Conservation (phyloP, 768 basidiomycete species). For the Tricholoma furcatifolium region DNA sequence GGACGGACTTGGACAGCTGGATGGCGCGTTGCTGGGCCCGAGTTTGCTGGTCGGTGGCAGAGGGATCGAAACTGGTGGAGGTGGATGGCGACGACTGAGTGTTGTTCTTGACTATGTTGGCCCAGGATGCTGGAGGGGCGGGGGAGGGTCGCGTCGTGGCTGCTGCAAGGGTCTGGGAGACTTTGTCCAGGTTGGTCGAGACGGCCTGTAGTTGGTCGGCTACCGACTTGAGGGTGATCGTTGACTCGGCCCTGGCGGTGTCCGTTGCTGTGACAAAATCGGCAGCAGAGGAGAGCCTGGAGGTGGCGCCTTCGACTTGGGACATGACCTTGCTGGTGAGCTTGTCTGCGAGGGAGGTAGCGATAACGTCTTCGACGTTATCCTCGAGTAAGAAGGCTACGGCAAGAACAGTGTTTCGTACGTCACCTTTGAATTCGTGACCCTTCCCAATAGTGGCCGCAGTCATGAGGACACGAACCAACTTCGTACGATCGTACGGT, state of each 20-base stretch:
- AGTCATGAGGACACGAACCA: conserved; percentile 3
- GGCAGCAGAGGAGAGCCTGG: neutral
- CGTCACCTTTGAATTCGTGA: neutral
- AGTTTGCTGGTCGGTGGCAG: neutral
- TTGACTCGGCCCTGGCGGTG: conserved; percentile 1
- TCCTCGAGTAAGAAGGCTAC: conserved; percentile 6
- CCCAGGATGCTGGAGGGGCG: neutral
- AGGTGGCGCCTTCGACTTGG: neutral
- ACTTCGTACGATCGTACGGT: conserved; percentile 1
- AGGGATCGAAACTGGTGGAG: neutral
- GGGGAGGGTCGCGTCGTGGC: neutral
- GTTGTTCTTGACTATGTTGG: neutral
- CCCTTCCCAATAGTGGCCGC: neutral
- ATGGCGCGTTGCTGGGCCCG: conserved; percentile 5
- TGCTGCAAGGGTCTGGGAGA: neutral
- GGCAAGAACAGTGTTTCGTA: neutral
- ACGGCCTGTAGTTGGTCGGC: neutral
- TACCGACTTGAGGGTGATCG: neutral
- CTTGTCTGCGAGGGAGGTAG: neutral
- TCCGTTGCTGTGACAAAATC: neutral
- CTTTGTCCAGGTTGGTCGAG: neutral
- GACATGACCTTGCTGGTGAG: conserved; percentile 1
- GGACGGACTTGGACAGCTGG: neutral
- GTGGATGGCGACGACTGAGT: neutral
- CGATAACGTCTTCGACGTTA: neutral